Percentiles rank a stretch among this genome's conserved stretches.
phyloP scores from a whole-genome alignment of 306 rosid species.

The Betula pendula region DNA sequence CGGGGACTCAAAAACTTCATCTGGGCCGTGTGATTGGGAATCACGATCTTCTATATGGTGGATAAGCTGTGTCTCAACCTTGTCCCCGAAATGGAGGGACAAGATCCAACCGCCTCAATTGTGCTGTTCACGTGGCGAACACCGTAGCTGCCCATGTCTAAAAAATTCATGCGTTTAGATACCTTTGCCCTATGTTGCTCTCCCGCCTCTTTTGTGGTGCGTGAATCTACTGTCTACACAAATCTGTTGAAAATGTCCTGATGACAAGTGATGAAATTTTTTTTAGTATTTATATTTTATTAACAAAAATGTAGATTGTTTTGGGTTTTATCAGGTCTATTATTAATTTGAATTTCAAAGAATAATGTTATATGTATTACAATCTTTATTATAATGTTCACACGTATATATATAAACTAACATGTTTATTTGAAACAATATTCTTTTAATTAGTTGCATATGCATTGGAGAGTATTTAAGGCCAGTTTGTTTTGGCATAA shows the following conservation, averaged over 20 bases:
- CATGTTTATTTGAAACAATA: no score
- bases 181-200: background rate
- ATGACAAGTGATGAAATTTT: background rate
- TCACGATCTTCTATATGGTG: constrained; percentile 30
- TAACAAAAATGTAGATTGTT: background rate
- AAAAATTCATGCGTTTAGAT: constrained; percentile 15
- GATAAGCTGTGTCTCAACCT: constrained; percentile 37
- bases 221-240: constrained; percentile 10
- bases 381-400: no score
- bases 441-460: no score
- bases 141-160: constrained; percentile 35
- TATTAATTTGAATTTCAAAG: no score
- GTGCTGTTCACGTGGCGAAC: constrained; percentile 31
- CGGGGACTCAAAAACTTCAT: background rate
- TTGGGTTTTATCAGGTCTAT: no score
- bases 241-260: background rate
- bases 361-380: no score
- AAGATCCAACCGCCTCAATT: constrained; percentile 16
- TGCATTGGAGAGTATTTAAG: no score
- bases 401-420: no score
- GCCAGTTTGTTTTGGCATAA: no score
- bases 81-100: constrained; percentile 42
- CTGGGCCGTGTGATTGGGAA: constrained; percentile 11
- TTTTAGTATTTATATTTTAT: background rate
- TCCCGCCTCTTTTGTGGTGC: background rate